A percentile compares a stretch with the other conserved stretches of the same genome.
phyloP scores from a whole-genome alignment of 2,329 filamentous ascomycete genomes.

The Acrocalymma vagum region DNA sequence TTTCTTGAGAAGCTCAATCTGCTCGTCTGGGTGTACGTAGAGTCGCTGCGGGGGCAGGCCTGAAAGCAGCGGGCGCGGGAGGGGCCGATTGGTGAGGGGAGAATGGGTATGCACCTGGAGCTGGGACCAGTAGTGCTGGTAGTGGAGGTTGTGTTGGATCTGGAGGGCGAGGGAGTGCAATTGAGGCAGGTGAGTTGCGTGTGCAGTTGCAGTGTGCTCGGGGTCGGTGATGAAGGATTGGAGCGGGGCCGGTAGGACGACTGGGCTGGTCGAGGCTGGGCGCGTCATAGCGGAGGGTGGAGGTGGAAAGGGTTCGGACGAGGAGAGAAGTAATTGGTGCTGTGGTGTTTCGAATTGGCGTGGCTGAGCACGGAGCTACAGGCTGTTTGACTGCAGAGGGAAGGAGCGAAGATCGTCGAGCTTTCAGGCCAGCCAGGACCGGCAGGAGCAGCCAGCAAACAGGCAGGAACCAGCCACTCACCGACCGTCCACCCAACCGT shows the following conservation, averaged over 20 bases:
- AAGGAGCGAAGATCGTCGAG: conserved; percentile 39
- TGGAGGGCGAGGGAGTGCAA: conserved; percentile 63
- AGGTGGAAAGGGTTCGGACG: conserved; percentile 12
- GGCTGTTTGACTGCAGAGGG: conserved; percentile 36
- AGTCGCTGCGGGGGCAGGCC: conserved; percentile 77
- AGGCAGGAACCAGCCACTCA: background rate
- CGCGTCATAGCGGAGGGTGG: conserved; percentile 33
- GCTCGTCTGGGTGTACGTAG: conserved; percentile 84
- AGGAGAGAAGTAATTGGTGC: conserved; percentile 37
- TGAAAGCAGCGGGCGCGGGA: conserved; percentile 71
- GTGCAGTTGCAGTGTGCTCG: conserved; percentile 11
- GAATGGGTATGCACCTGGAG: conserved; percentile 64
- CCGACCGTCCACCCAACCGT: too few species aligned
- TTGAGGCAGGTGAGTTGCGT: conserved; percentile 35
- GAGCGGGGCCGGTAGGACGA: conserved; percentile 39
- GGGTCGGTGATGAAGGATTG: conserved; percentile 37
- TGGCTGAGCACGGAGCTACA: conserved; percentile 21
- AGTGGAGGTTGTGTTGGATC: conserved; percentile 74
- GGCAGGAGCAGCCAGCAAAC: conserved; percentile 2
- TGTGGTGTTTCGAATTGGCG: conserved; percentile 29
- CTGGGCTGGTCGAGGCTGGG: conserved; percentile 29
- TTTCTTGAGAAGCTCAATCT: conserved; percentile 74
- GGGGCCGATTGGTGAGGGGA: conserved; percentile 46
- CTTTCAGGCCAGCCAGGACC: conserved; percentile 12
- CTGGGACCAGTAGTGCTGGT: conserved; percentile 78